Percentiles rank a stretch among this genome's conserved stretches.
These are phyloP conservation scores for Paramecium bursaria DNA, from an alignment of 73 alveolate species.

Conservation along the genomic window DNA sequence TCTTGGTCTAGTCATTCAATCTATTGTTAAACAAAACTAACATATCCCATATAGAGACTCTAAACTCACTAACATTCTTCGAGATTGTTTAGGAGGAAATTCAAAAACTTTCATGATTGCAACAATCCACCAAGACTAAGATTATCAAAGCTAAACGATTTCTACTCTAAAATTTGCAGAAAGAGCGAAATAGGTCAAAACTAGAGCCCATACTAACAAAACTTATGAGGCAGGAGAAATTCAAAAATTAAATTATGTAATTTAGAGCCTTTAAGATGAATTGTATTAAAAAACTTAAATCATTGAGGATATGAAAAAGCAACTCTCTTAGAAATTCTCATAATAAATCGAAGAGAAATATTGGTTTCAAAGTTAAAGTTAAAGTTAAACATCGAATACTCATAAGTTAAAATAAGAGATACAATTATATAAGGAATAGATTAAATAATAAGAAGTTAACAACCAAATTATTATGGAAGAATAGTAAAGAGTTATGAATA, in stretches of 20 bases:
- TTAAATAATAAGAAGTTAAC: too few relatives aligned
- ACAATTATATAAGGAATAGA: too few relatives aligned
- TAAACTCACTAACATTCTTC: conserved; percentile 84
- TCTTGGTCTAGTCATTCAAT: conserved; percentile 93
- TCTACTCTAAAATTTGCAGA: conserved; percentile 94
- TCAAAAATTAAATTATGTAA: conserved; percentile 15
- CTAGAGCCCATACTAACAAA: conserved; percentile 85
- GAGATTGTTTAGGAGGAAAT: conserved; percentile 91
- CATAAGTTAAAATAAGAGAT: too few relatives aligned
- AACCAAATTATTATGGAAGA: too few relatives aligned
- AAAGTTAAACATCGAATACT: too few relatives aligned
- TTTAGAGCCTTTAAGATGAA: conserved; percentile 43
- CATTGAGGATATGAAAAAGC: too few relatives aligned
- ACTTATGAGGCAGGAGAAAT: conserved; percentile 77
- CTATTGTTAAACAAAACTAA: conserved; percentile 82
- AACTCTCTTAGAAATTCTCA: too few relatives aligned
- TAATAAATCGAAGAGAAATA: too few relatives aligned
- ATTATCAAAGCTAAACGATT: conserved; percentile 87
- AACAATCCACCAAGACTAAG: conserved; percentile 78
- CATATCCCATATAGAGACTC: conserved; percentile 91
- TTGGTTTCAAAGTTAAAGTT: too few relatives aligned
- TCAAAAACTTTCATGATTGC: conserved; percentile 89
- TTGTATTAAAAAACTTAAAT: conserved; percentile 5
- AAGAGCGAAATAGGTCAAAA: conserved; percentile 88
- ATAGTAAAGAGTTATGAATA: too few relatives aligned